phyloP scores from a whole-genome alignment of 768 basidiomycete genomes.

The Sistotremastrum suecicum region DNA sequence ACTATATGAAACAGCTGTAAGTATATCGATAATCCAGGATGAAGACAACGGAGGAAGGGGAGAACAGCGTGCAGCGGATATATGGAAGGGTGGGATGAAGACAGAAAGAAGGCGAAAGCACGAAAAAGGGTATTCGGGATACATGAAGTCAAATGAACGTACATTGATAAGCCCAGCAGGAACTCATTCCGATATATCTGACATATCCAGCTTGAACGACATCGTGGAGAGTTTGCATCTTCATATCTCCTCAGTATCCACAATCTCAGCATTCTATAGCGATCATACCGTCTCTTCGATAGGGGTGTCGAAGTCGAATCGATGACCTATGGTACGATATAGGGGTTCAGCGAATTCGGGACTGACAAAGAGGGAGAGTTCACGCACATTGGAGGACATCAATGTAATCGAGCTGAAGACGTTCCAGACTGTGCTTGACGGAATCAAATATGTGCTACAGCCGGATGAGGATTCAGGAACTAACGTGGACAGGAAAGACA shows the following conservation, averaged over 20 bases:
- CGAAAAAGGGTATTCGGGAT: neutral
- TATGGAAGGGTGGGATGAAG: no score
- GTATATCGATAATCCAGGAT: neutral
- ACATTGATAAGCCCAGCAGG: conserved; percentile 44
- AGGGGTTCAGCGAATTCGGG: conserved; percentile 14
- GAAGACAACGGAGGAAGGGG: neutral
- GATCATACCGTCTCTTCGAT: conserved; percentile 36
- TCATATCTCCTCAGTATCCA: neutral
- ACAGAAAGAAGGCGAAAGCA: neutral
- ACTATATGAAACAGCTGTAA: conserved; percentile 17
- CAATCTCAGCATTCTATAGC: neutral
- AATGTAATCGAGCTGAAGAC: conserved; percentile 34
- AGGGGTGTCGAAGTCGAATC: conserved; percentile 43
- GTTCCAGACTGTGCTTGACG: conserved; percentile 14
- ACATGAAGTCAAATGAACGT: conserved; percentile 5
- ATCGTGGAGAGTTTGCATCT: conserved; percentile 59
- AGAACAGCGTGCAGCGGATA: no score
- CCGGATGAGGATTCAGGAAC: conserved; percentile 7
- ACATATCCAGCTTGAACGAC: conserved; percentile 53
- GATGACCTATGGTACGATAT: conserved; percentile 28
- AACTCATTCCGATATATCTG: conserved; percentile 45
- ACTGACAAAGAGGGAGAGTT: conserved; percentile 19
- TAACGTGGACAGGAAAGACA: neutral
- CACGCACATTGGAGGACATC: conserved; percentile 34
- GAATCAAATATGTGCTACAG: conserved; percentile 42